These are phyloP conservation scores for Peniophora sp. DNA, from an alignment of 1,284 basidiomycete genomes.

Conservation along the genomic window DNA sequence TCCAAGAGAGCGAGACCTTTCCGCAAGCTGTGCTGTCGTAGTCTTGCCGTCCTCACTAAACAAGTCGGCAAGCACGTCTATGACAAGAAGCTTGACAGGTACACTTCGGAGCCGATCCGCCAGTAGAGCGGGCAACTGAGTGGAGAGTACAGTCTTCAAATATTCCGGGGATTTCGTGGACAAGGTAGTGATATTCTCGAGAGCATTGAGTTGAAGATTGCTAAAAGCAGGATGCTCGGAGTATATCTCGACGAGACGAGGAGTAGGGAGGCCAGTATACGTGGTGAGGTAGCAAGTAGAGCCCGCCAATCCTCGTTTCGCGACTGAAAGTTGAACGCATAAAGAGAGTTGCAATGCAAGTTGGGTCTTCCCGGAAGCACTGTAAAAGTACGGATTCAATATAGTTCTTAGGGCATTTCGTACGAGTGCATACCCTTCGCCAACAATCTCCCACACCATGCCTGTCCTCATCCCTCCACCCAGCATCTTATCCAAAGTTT, in stretches of 20 bases:
- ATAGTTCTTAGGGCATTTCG: too few species aligned
- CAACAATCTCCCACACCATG: constrained; percentile 77
- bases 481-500: constrained; percentile 52
- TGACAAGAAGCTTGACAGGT: constrained; percentile 64
- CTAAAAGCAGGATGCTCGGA: constrained; percentile 41
- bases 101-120: constrained; percentile 14
- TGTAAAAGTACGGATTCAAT: too few species aligned
- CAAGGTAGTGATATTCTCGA: constrained; percentile 65
- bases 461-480: constrained; percentile 73
- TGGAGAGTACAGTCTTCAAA: constrained; percentile 62
- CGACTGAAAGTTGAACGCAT: constrained; percentile 58
- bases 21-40: constrained; percentile 49
- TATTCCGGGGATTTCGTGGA: constrained; percentile 50
- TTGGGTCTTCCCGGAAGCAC: constrained; percentile 85
- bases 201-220: constrained; percentile 31
- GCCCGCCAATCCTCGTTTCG: constrained; percentile 44
- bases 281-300: constrained; percentile 72
- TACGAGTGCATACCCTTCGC: constrained; percentile 70
- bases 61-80: constrained; percentile 79
- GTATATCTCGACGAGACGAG: constrained; percentile 52
- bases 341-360: constrained; percentile 74
- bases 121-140: constrained; percentile 55
- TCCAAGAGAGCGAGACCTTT: constrained; percentile 65
- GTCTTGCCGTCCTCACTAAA: constrained; percentile 57
- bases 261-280: constrained; percentile 63